phyloP scores from a whole-genome alignment of 345 rosid species.

The Gossypium mustelinum region DNA sequence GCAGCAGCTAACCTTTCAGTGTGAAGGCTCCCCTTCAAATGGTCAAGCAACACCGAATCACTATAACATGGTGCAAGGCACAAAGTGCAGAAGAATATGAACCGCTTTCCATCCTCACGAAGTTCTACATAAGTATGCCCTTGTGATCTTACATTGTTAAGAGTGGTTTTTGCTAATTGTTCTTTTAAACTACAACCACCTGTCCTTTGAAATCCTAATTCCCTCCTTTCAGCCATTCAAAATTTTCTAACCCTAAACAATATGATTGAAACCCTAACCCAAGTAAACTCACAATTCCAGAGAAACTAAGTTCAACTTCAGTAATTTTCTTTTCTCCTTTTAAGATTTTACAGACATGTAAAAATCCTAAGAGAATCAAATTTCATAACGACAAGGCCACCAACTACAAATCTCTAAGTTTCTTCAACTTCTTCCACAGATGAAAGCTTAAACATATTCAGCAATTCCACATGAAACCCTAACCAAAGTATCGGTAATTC shows the following conservation, averaged over 20 bases:
- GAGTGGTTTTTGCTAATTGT: conserved; percentile 62
- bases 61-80: conserved; percentile 86
- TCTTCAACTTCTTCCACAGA: not conserved
- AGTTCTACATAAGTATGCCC: conserved; percentile 80
- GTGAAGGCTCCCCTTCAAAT: conserved; percentile 80
- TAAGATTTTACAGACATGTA: not conserved
- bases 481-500: not conserved
- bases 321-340: not conserved
- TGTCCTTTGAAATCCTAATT: conserved; percentile 46
- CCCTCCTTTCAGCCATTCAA: conserved; percentile 63
- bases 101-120: conserved; percentile 74
- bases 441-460: too few relatives aligned
- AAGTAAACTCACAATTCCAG: not conserved
- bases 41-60: conserved; percentile 64
- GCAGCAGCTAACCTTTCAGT: conserved; percentile 65
- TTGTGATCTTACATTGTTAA: conserved; percentile 52
- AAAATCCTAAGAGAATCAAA: not conserved
- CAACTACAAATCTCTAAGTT: not conserved
- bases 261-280: conserved; percentile 16
- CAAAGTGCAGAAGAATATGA: conserved; percentile 83
- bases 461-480: not conserved
- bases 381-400: not conserved
- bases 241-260: conserved; percentile 25
- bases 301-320: conserved; percentile 2
- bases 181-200: conserved; percentile 50